Conservation (phyloP, 2,329 filamentous ascomycete species). For the Aspergillus cejpii region DNA sequence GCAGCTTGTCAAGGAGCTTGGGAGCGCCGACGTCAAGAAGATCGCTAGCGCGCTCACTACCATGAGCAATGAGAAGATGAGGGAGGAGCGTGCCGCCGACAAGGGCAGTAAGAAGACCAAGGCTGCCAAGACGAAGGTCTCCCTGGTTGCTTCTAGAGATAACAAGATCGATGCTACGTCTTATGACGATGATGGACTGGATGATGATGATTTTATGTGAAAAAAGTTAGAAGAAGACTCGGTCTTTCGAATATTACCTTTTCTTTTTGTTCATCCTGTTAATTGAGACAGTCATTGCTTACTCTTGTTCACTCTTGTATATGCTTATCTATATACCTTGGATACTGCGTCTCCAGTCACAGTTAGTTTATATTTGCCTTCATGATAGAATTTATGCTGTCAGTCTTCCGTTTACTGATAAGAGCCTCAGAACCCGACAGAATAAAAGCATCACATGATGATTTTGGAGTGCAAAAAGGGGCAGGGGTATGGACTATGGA, state of each 20-base stretch:
- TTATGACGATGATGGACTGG: conserved; percentile 84
- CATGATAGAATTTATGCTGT: neutral
- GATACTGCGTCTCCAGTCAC: neutral
- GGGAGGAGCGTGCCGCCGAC: conserved; percentile 90
- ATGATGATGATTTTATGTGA: conserved; percentile 49
- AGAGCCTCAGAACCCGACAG: too few species aligned
- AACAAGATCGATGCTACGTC: conserved; percentile 61
- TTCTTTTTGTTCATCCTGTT: conserved; percentile 12
- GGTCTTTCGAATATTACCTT: conserved; percentile 3
- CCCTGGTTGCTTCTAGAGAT: conserved; percentile 59
- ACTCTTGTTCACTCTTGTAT: neutral
- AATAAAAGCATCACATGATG: neutral
- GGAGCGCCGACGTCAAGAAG: conserved; percentile 95
- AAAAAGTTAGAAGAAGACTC: conserved; percentile 1
- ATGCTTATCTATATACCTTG: neutral
- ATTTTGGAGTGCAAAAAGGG: neutral
- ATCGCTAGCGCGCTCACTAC: conserved; percentile 80
- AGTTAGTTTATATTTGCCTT: neutral
- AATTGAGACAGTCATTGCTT: neutral
- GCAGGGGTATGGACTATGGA: neutral
- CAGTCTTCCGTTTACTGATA: too few species aligned
- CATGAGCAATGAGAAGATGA: conserved; percentile 94
- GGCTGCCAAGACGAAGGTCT: conserved; percentile 90
- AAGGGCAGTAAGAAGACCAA: conserved; percentile 96
- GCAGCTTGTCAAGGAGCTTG: conserved; percentile 76